phyloP scores from a whole-genome alignment of 805 yeast species.

The Debaryomyces prosopidis region DNA sequence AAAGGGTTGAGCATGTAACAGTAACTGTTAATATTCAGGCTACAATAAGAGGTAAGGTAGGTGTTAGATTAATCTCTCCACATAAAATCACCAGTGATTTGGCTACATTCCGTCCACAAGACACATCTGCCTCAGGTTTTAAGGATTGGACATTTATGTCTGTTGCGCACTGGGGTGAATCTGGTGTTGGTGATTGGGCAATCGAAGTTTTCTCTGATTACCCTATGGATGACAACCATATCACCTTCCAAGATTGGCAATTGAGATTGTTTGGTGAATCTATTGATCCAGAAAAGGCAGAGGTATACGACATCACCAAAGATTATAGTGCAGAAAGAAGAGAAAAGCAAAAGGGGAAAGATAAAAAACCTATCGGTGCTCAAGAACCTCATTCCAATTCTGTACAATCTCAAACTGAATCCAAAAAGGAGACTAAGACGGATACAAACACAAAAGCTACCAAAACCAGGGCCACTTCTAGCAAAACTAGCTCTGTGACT shows the following conservation, averaged over 20 bases:
- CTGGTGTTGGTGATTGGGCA: conserved; percentile 80
- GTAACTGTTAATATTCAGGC: conserved; percentile 73
- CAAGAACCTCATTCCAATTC: not conserved
- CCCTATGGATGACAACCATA: conserved; percentile 31
- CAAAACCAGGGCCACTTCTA: conserved; percentile 3
- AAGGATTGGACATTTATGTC: conserved; percentile 89
- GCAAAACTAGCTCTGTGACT: conserved; percentile 1
- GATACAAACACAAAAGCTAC: conserved; percentile 3
- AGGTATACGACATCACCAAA: conserved; percentile 49
- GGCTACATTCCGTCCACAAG: conserved; percentile 66
- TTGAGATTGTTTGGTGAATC: conserved; percentile 81
- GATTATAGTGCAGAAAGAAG: conserved; percentile 46
- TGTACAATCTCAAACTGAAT: conserved; percentile 3
- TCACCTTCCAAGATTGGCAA: conserved; percentile 65
- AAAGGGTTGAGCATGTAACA: conserved; percentile 81
- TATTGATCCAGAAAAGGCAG: conserved; percentile 62
- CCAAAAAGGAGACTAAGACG: conserved; percentile 4
- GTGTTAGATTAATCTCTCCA: conserved; percentile 71
- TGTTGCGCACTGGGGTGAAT: conserved; percentile 97
- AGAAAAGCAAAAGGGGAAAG: conserved; percentile 20
- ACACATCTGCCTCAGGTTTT: conserved; percentile 60
- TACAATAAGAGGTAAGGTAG: conserved; percentile 66
- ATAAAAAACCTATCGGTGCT: conserved; percentile 2
- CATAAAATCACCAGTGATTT: conserved; percentile 69
- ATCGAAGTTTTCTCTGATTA: conserved; percentile 54